Conservation (phyloP, 192 early-diverging fungal species). For the Entophlyctis helioformis region DNA sequence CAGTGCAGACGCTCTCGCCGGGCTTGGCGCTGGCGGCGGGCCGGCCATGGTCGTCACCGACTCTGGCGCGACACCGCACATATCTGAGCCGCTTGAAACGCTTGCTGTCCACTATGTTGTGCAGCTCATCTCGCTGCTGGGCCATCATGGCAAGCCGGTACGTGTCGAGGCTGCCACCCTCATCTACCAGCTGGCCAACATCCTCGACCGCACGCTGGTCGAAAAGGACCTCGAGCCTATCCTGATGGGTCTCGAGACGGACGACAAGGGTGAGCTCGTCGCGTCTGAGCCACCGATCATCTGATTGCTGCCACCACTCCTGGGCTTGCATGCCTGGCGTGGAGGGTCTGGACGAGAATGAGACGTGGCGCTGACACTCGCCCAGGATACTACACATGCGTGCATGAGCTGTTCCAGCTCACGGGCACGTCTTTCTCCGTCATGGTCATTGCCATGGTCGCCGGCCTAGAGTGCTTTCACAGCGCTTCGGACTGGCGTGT, state of each 20-base stretch:
- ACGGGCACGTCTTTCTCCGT: slow-evolving; percentile 26
- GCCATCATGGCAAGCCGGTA: slow-evolving; percentile 24
- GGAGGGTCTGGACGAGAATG: neutral
- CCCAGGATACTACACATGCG: slow-evolving; percentile 20
- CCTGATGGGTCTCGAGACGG: slow-evolving; percentile 21
- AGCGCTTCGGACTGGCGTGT: slow-evolving; percentile 31
- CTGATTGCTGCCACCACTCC: neutral
- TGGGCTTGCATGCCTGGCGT: neutral
- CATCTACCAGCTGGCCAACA: slow-evolving; percentile 20
- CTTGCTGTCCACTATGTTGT: slow-evolving; percentile 29
- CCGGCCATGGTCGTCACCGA: neutral
- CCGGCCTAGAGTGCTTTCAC: slow-evolving; percentile 47
- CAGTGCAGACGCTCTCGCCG: no score
- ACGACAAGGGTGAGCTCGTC: slow-evolving; percentile 27
- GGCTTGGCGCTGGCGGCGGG: no score
- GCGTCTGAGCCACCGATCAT: no score
- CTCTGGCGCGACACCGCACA: neutral
- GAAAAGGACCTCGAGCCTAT: slow-evolving; percentile 21
- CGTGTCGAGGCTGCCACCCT: slow-evolving; percentile 24
- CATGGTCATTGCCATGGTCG: slow-evolving; percentile 39
- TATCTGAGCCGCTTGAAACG: slow-evolving; percentile 18
- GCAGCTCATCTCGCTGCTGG: slow-evolving; percentile 33
- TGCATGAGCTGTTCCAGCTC: slow-evolving; percentile 34
- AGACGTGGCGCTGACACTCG: neutral
- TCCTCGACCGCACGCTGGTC: slow-evolving; percentile 15